Evolutionary conservation across 164 flowering plant species (phyloP), one percentile per base, ranked within the genome.

Genomic region (Akebia trifoliata): DNA sequence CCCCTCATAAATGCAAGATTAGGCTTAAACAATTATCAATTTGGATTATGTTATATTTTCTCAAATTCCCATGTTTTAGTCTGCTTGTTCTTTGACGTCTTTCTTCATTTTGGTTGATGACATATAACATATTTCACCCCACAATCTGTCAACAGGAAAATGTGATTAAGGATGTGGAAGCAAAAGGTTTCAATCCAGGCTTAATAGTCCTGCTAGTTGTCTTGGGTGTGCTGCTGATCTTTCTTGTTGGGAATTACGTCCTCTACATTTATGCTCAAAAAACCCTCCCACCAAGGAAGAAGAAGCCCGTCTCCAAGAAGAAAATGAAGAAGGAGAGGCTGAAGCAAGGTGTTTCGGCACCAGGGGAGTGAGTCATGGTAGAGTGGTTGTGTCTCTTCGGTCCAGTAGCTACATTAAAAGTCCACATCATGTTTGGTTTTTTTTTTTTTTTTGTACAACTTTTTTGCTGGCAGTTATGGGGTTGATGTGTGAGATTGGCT

Each of bases 281-380:
- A 73, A 78, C 78, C 56, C 79, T 88, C 18, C 97, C 97, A 20
- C 88, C 93, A 17, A 82, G 50, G 72, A 94, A 86, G 65, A 94
- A 94, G 90, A 94, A 94, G 75, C 99, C 97, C 0, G 63, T 94
- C 55, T 94, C 99, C 59, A 90, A 94, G 85, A 94, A 94, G 85
- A 94, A 94, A 86, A 68, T 94, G 87, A 94, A 86, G 84, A 83
- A 52, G 70, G 96, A 90, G 61, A 88, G 75, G 69, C 77, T 94
- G 78, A 94, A 86, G 87, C 97, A 94, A 72, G 99, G 99, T 39
- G 87, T 90, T 6, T 76, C 97, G 14, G 90, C 96, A 32, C 99
- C 99, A 3, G 99, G 97, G 68, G 99, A 94, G 65, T 92, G n/a
- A n/a, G n/a, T n/a, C n/a, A n/a, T n/a, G n/a, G n/a, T n/a, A n/a